Percentiles rank a stretch among this genome's conserved stretches.
phyloP scores from a whole-genome alignment of 305 asterid genomes.

The Fraxinus baroniana region DNA sequence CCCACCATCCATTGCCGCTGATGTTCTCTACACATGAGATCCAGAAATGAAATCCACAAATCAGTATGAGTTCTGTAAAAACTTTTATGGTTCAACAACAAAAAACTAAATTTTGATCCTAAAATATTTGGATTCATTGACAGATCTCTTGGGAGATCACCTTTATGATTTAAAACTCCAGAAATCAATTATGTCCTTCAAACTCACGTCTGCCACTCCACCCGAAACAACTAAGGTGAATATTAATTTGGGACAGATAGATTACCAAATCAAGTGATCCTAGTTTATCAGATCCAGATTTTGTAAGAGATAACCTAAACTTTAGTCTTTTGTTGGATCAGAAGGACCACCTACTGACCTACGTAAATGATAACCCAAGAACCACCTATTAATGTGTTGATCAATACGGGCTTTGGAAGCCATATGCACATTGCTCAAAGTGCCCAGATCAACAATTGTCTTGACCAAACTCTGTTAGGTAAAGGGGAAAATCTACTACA shows the following conservation, averaged over 20 bases:
- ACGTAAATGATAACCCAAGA: constrained; percentile 2
- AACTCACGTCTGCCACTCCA: neutral
- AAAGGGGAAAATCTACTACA: neutral
- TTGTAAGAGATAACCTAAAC: neutral
- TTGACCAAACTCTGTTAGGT: constrained; percentile 1
- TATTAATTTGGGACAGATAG: neutral
- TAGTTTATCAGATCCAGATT: neutral
- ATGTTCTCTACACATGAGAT: neutral
- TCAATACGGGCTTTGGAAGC: neutral
- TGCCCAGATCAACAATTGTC: constrained; percentile 5
- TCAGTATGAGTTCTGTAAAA: neutral
- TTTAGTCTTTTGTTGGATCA: neutral
- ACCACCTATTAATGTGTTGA: neutral
- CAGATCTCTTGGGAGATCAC: neutral
- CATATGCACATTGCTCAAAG: neutral
- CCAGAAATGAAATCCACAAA: neutral
- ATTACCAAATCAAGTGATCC: neutral
- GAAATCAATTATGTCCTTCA: neutral
- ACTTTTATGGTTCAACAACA: neutral
- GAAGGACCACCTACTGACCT: constrained; percentile 2
- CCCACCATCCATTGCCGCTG: neutral
- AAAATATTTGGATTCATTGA: neutral
- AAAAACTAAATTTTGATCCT: neutral
- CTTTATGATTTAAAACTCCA: neutral
- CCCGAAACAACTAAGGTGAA: neutral